Conservation (phyloP, 108 stramenopile species). For the Skeletonema tropicum region DNA sequence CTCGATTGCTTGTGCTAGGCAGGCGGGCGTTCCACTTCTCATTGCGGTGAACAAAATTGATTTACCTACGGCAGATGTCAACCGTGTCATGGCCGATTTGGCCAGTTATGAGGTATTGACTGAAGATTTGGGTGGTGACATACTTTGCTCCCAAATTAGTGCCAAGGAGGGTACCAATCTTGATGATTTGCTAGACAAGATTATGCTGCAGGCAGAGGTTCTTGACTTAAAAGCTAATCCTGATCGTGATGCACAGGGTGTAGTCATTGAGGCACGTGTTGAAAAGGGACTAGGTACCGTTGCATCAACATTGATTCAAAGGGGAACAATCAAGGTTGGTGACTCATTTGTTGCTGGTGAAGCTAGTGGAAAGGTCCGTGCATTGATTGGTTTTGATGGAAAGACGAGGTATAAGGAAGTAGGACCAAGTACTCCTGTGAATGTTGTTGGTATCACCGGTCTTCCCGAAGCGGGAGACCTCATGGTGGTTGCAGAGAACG, state of each 20-base stretch:
- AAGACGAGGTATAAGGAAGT: conserved; percentile 87
- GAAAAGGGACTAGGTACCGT: conserved; percentile 94
- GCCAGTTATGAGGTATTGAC: conserved; percentile 89
- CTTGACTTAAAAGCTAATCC: conserved; percentile 93
- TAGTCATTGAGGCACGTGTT: conserved; percentile 93
- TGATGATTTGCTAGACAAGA: conserved; percentile 91
- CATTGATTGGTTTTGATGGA: conserved; percentile 80
- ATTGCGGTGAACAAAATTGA: conserved; percentile 99
- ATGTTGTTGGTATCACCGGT: conserved; percentile 86
- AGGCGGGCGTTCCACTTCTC: conserved; percentile 93
- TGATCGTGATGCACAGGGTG: conserved; percentile 87
- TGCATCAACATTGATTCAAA: conserved; percentile 93
- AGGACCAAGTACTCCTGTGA: conserved; percentile 89
- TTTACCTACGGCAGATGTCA: conserved; percentile 85
- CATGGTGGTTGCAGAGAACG: conserved; percentile 79
- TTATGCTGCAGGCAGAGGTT: conserved; percentile 96
- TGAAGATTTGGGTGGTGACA: conserved; percentile 96
- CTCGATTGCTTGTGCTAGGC: conserved; percentile 92
- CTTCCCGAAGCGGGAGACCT: conserved; percentile 92
- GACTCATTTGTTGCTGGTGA: conserved; percentile 94
- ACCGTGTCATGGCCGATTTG: conserved; percentile 84
- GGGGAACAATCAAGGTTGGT: conserved; percentile 93
- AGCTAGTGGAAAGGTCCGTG: conserved; percentile 88
- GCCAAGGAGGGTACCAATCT: conserved; percentile 92
- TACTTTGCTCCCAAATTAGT: conserved; percentile 90